Percentiles rank a stretch among this genome's conserved stretches.
These are phyloP conservation scores for Fomitopsis schrenkii DNA, from an alignment of 1,284 basidiomycete species.

Conservation along the genomic window DNA sequence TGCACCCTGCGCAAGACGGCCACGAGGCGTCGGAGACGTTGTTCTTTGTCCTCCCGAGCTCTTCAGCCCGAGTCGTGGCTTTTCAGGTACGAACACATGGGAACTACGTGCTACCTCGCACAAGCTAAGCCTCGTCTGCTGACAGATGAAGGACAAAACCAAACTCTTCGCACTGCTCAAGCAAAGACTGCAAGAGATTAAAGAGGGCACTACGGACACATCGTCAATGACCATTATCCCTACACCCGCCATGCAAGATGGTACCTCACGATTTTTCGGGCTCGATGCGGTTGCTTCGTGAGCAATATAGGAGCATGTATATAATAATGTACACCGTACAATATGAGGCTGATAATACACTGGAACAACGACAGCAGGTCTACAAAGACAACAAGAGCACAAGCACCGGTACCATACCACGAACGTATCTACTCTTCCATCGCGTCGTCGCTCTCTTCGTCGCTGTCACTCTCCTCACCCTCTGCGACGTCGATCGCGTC, in stretches of 20 bases:
- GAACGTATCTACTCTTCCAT: slow-evolving; percentile 31
- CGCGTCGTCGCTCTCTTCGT: slow-evolving; percentile 52
- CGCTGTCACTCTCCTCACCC: slow-evolving; percentile 81
- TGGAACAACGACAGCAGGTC: not conserved
- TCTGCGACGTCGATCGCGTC: slow-evolving; percentile 82
- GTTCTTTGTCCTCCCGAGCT: slow-evolving; percentile 64
- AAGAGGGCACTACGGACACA: slow-evolving; percentile 22
- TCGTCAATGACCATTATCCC: slow-evolving; percentile 16
- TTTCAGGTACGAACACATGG: slow-evolving; percentile 45
- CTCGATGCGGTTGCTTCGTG: not conserved
- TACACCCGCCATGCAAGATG: not conserved
- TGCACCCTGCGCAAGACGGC: slow-evolving; percentile 19
- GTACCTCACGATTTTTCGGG: not conserved
- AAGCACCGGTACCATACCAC: not conserved
- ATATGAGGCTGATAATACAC: slow-evolving; percentile 7
- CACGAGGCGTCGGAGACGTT: slow-evolving; percentile 42
- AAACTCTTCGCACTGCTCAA: slow-evolving; percentile 25
- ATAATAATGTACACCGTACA: slow-evolving; percentile 4
- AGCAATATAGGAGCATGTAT: not conserved
- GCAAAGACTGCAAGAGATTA: slow-evolving; percentile 20
- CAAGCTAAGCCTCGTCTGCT: not conserved
- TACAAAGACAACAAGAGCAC: slow-evolving; percentile 5
- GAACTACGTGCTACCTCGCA: not conserved
- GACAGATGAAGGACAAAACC: slow-evolving; percentile 28
- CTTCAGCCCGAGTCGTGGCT: slow-evolving; percentile 59